Evolutionary conservation across 1,139 yeast species (phyloP), one percentile per base, ranked within the genome.

Genomic region (Spencermartinsiella ligniputridi): DNA sequence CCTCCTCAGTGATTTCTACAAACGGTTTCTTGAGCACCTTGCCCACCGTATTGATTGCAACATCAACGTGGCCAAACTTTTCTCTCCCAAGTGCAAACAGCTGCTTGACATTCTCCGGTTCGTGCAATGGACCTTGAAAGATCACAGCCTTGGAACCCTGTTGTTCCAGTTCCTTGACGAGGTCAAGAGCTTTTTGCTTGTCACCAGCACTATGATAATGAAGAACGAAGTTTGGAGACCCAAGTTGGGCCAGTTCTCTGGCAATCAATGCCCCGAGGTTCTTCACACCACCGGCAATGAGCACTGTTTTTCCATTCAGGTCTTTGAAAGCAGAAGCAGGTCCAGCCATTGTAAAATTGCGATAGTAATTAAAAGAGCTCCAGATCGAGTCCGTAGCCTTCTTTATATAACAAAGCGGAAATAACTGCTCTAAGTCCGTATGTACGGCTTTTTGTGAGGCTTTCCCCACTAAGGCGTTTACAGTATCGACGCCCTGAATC

Each of bases 41-140:
- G 43, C 87, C 87, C 30, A 79, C 81, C 52, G 78, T 80, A 66
- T 80, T 80, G 52, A 81, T 70, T 22, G 86, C 87, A 60, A 78
- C 71, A 54, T 81, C 84, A 52, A 78, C 67, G n/a, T 62, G 54
- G 19, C 77, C 77, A 46, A 75, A 70, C 37, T 63, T 57, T 39
- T 64, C 59, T 37, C 71, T 70, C n/a, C 77, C 75, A 4, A 54
- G 60, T 17, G 62, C 66, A 56, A 80, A 81, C 46, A 81, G 63
- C 27, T 64, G 61, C 21, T 64, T 60, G 39, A 72, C 64, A 16
- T 72, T 77, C 1, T 55, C 63, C 37, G 77, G 79, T 2, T 58
- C 58, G 36, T 71, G 63, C 44, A 81, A 65, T 37, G 67, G 69
- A 19, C 75, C 79, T 53, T 75, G 78, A 56, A 64, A 68, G 2